These are phyloP conservation scores for Fusarium brachygibbosum DNA, from an alignment of 2,329 filamentous ascomycete species.

Conservation along the genomic window DNA sequence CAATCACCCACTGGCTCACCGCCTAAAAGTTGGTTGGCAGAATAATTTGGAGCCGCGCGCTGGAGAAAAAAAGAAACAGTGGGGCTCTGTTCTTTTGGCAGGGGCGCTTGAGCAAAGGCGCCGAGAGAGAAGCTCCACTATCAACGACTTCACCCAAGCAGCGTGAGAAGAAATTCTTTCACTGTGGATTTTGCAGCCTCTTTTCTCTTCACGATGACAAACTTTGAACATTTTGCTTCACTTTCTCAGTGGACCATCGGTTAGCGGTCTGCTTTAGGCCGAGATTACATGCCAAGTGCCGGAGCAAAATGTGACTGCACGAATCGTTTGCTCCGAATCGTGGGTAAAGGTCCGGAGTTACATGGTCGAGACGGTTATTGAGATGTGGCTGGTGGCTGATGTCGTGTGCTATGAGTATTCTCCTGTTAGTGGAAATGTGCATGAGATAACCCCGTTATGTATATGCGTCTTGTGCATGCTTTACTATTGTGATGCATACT, in stretches of 20 bases:
- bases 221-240: background rate
- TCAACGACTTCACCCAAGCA: slow-evolving; percentile 9
- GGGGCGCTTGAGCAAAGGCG: background rate
- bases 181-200: slow-evolving; percentile 18
- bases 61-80: slow-evolving; percentile 1
- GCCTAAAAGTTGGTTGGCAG: slow-evolving; percentile 54
- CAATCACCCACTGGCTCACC: slow-evolving; percentile 48
- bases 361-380: background rate
- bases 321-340: slow-evolving; percentile 16
- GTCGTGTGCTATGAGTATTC: background rate
- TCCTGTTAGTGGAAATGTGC: background rate
- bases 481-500: background rate
- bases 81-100: background rate
- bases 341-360: background rate
- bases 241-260: background rate
- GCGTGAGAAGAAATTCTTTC: background rate
- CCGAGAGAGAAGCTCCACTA: background rate
- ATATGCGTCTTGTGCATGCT: background rate
- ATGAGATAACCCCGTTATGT: too few species aligned
- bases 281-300: slow-evolving; percentile 7
- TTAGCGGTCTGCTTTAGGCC: slow-evolving; percentile 6
- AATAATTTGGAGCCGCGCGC: slow-evolving; percentile 30
- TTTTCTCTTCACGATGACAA: slow-evolving; percentile 9
- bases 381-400: background rate
- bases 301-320: slow-evolving; percentile 23